Percentiles rank a stretch among this genome's conserved stretches.
Conservation (phyloP, 2,329 filamentous ascomycete species). For the Fusarium azukiicola region DNA sequence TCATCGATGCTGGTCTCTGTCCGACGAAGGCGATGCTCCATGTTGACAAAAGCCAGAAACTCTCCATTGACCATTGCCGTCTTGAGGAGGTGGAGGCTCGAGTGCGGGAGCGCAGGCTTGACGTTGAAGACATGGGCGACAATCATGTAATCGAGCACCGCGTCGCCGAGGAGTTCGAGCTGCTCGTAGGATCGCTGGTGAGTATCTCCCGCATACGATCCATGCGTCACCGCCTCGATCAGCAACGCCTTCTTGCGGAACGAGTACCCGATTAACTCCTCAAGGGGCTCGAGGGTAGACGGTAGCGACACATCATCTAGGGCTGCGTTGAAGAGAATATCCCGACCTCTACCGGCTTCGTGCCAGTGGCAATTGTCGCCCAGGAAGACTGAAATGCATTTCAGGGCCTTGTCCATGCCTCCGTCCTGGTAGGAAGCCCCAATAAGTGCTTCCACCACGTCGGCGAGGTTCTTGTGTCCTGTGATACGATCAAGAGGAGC, state of each 20-base stretch:
- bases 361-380: constrained; percentile 75
- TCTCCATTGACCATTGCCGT: constrained; percentile 89
- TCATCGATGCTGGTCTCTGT: constrained; percentile 47
- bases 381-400: constrained; percentile 84
- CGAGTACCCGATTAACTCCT: constrained; percentile 84
- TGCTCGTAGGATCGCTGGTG: constrained; percentile 77
- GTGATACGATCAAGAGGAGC: constrained; percentile 61
- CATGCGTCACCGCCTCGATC: constrained; percentile 90
- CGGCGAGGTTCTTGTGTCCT: constrained; percentile 90
- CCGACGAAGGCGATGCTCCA: constrained; percentile 66
- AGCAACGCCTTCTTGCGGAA: constrained; percentile 86
- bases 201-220: constrained; percentile 75
- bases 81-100: constrained; percentile 88
- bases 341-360: constrained; percentile 65
- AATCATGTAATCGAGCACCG: constrained; percentile 90
- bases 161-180: constrained; percentile 93
- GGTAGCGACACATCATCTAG: constrained; percentile 61
- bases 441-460: constrained; percentile 92
- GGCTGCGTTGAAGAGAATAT: constrained; percentile 68
- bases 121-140: constrained; percentile 78
- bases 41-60: constrained; percentile 88
- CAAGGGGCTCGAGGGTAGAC: constrained; percentile 72
- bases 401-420: constrained; percentile 80
- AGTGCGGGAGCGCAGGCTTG: constrained; percentile 66
- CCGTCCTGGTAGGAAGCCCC: constrained; percentile 87